These are phyloP conservation scores for Saccharata proteae DNA, from an alignment of 2,329 filamentous ascomycete species.

Conservation along the genomic window DNA sequence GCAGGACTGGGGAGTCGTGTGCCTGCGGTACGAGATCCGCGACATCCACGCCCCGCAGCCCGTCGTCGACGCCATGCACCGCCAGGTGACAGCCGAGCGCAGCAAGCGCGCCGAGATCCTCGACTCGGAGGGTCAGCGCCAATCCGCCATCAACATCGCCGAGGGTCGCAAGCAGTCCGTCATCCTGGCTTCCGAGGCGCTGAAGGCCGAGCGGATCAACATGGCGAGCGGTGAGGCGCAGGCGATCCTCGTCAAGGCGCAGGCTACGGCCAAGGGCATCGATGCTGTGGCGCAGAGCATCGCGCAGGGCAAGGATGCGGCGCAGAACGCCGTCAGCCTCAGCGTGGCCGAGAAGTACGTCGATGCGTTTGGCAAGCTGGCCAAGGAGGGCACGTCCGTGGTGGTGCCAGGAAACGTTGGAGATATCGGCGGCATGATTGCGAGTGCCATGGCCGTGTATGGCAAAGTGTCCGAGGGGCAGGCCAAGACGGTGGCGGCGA, in stretches of 20 bases:
- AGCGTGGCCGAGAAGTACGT: constrained; percentile 96
- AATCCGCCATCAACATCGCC: constrained; percentile 97
- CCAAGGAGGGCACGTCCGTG: constrained; percentile 88
- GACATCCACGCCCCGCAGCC: constrained; percentile 93
- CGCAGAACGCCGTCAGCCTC: constrained; percentile 74
- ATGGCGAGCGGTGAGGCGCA: constrained; percentile 84
- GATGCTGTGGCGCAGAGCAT: constrained; percentile 74
- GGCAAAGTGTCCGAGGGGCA: constrained; percentile 82
- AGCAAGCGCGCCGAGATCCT: constrained; percentile 97
- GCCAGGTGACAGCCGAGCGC: constrained; percentile 92
- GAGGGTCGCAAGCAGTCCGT: constrained; percentile 96
- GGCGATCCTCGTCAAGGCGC: constrained; percentile 76
- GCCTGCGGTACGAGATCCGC: constrained; percentile 91
- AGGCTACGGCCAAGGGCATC: constrained; percentile 78
- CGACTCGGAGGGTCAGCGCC: constrained; percentile 90
- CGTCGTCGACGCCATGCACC: constrained; percentile 95
- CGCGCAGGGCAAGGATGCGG: constrained; percentile 56
- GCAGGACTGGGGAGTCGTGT: constrained; percentile 92
- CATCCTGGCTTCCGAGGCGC: constrained; percentile 86
- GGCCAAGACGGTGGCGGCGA: constrained; percentile 51
- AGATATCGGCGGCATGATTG: constrained; percentile 94
- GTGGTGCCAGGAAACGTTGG: constrained; percentile 95
- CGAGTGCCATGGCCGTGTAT: constrained; percentile 88
- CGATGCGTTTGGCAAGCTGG: constrained; percentile 82
- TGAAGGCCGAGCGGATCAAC: constrained; percentile 88